Percentiles rank a stretch among this genome's conserved stretches.
Evolutionary conservation across 2,329 filamentous ascomycete species (phyloP).

Genomic region (Lomentospora prolificans): DNA sequence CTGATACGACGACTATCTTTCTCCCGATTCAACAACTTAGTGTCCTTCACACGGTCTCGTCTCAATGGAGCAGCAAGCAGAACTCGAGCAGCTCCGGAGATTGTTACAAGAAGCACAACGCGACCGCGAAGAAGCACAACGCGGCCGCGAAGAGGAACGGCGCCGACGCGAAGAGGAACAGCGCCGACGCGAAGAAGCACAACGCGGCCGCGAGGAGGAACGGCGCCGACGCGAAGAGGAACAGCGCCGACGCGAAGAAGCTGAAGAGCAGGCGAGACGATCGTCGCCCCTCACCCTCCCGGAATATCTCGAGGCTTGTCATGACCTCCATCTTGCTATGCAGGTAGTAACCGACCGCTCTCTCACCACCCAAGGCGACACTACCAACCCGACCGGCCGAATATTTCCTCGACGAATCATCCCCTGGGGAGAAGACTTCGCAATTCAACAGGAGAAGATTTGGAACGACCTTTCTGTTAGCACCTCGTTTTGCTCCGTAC

Average conservation of each 20-base stretch:
- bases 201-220: constrained; percentile 14
- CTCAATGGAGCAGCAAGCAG: too few relatives aligned
- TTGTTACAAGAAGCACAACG: too few relatives aligned
- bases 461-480: constrained; percentile 20
- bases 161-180: too few relatives aligned
- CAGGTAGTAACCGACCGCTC: constrained; percentile 21
- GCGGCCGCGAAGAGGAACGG: too few relatives aligned
- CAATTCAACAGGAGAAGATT: constrained; percentile 20
- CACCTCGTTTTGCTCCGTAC: constrained; percentile 18
- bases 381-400: constrained; percentile 22
- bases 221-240: constrained; percentile 17
- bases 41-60: too few relatives aligned
- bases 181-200: constrained; percentile 16
- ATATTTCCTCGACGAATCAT: constrained; percentile 25
- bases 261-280: constrained; percentile 15
- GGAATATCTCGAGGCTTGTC: constrained; percentile 23
- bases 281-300: constrained; percentile 16
- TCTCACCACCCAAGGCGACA: constrained; percentile 22
- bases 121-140: too few relatives aligned
- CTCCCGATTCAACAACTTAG: too few relatives aligned
- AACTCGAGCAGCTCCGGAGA: too few relatives aligned
- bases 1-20: too few relatives aligned
- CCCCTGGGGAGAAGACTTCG: constrained; percentile 25
- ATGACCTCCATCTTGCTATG: constrained; percentile 21
- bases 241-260: constrained; percentile 17